Evolutionary conservation across 257 asterid genomes (phyloP).

Genomic region (Gardenia jasminoides): DNA sequence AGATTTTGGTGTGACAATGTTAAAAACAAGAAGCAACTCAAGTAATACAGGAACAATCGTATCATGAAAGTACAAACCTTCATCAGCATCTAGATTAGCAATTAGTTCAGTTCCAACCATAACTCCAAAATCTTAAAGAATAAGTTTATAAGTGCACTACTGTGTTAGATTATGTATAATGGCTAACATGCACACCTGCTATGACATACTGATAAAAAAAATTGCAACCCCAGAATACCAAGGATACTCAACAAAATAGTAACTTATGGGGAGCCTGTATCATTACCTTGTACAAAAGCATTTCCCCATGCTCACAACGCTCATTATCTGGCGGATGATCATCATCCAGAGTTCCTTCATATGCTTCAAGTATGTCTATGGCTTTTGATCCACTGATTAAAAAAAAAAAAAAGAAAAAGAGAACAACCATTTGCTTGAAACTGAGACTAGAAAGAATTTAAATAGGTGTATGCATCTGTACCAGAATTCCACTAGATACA

Average conservation of each 20-base stretch:
- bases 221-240: not conserved
- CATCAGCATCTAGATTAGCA: not conserved
- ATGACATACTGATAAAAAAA: not conserved
- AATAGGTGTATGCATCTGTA: not conserved
- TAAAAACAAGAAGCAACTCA: not conserved
- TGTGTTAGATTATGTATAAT: not conserved
- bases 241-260: slow-evolving; percentile 4
- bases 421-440: not conserved
- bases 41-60: not conserved
- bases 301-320: slow-evolving; percentile 94
- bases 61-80: not conserved
- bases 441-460: not conserved
- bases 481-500: not conserved
- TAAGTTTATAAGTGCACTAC: not conserved
- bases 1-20: not conserved
- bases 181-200: not conserved
- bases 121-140: not conserved
- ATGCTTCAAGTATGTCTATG: slow-evolving; percentile 93
- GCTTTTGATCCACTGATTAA: slow-evolving; percentile 83
- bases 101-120: not conserved
- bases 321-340: slow-evolving; percentile 97
- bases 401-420: slow-evolving; percentile 1
- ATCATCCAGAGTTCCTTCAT: slow-evolving; percentile 98
- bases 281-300: slow-evolving; percentile 94
- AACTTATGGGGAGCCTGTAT: not conserved